Evolutionary conservation across 2,329 filamentous ascomycete genomes (phyloP).

Genomic region (Exophiala sideris): DNA sequence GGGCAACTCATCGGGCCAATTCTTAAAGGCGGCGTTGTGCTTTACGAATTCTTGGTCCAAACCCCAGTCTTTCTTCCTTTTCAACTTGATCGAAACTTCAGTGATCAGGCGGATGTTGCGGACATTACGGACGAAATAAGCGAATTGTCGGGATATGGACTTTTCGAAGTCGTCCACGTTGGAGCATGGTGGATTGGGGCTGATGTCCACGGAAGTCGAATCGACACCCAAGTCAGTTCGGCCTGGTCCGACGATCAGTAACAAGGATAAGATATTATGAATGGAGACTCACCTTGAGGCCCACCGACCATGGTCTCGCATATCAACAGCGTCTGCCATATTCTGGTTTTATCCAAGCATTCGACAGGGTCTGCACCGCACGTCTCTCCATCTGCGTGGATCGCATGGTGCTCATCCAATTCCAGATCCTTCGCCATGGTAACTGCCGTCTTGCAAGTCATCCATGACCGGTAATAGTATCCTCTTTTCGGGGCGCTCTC

Average conservation of each 20-base stretch:
- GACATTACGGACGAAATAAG: slow-evolving; percentile 73
- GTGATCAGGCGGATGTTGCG: slow-evolving; percentile 76
- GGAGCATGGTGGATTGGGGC: slow-evolving; percentile 59
- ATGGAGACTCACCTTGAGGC: slow-evolving; percentile 67
- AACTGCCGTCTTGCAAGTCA: slow-evolving; percentile 86
- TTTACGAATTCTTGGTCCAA: slow-evolving; percentile 78
- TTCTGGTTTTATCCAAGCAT: slow-evolving; percentile 76
- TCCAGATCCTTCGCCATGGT: slow-evolving; percentile 92
- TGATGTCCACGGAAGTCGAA: slow-evolving; percentile 71
- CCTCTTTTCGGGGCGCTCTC: slow-evolving; percentile 90
- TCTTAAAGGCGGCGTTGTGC: slow-evolving; percentile 71
- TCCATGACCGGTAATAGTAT: slow-evolving; percentile 97
- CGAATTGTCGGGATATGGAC: slow-evolving; percentile 76
- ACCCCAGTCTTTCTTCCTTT: slow-evolving; percentile 79
- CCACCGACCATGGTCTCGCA: slow-evolving; percentile 91
- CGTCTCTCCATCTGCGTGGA: slow-evolving; percentile 67
- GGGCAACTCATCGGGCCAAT: slow-evolving; percentile 75
- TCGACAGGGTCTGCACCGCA: slow-evolving; percentile 70
- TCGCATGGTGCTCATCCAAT: slow-evolving; percentile 78
- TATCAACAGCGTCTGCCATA: slow-evolving; percentile 85
- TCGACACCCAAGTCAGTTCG: slow-evolving; percentile 75
- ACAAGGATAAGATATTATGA: neutral
- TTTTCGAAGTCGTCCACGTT: slow-evolving; percentile 73
- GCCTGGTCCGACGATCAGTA: slow-evolving; percentile 47
- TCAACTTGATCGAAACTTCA: slow-evolving; percentile 68